These are phyloP conservation scores for Nicotiana tomentosiformis DNA, from an alignment of 257 asterid species.

Conservation along the genomic window DNA sequence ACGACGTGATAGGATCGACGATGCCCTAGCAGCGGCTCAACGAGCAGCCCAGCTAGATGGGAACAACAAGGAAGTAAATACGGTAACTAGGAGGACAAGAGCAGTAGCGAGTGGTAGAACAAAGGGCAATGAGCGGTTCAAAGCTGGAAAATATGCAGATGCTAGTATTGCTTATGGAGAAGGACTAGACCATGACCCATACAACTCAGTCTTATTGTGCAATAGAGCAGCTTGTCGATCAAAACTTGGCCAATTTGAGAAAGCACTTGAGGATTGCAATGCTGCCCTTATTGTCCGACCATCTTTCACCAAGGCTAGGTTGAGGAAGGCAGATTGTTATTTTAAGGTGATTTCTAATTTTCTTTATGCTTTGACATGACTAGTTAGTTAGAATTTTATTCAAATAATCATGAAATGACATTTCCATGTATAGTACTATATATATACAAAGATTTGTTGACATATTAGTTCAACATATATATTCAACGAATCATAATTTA, in stretches of 20 bases:
- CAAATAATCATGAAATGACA: not conserved
- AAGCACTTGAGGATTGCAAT: constrained; percentile 65
- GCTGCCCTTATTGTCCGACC: constrained; percentile 54
- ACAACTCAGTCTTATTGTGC: constrained; percentile 54
- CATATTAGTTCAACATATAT: not conserved
- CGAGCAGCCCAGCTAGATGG: constrained; percentile 50
- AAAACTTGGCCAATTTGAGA: constrained; percentile 53
- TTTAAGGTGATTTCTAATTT: constrained; percentile 39
- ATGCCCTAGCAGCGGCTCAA: constrained; percentile 55
- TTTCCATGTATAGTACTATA: not conserved
- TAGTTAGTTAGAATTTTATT: not conserved
- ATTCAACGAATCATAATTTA: not conserved
- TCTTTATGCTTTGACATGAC: not conserved
- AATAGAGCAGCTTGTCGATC: constrained; percentile 70
- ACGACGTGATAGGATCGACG: constrained; percentile 40
- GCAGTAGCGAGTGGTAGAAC: constrained; percentile 54
- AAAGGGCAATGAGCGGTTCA: constrained; percentile 62
- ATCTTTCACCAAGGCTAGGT: constrained; percentile 56
- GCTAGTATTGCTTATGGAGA: constrained; percentile 62
- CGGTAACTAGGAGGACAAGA: constrained; percentile 36
- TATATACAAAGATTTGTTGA: not conserved
- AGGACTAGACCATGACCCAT: constrained; percentile 61
- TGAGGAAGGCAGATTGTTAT: constrained; percentile 62
- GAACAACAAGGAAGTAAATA: constrained; percentile 56
- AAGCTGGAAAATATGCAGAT: constrained; percentile 41